Evolutionary conservation across 192 early-diverging fungal genomes (phyloP).

Genomic region (Gorgonomyces haynaldii): DNA sequence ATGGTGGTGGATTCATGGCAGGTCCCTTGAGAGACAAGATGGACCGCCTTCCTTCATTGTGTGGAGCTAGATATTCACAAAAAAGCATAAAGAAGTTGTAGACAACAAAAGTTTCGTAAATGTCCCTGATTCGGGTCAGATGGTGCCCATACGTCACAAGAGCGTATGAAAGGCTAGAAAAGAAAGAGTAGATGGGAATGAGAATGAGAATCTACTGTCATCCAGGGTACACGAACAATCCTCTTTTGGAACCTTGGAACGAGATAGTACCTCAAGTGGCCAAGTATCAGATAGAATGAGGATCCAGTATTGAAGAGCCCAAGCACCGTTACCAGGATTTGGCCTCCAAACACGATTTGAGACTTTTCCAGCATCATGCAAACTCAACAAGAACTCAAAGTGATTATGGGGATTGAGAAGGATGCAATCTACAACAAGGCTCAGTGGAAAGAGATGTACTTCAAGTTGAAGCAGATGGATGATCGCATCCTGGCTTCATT

Average conservation of each 20-base stretch:
- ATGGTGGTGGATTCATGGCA: conserved; percentile 39
- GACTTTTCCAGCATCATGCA: too few species aligned
- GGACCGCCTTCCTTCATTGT: conserved; percentile 19
- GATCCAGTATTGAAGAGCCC: neutral
- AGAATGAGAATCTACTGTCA: too few species aligned
- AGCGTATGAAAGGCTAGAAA: conserved; percentile 48
- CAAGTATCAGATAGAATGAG: conserved; percentile 2
- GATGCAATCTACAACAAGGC: too few species aligned
- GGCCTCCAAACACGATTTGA: neutral
- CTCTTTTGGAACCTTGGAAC: neutral
- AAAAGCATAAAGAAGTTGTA: conserved; percentile 54
- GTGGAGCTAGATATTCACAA: conserved; percentile 46
- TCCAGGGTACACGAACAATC: conserved; percentile 45
- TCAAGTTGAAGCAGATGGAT: too few species aligned
- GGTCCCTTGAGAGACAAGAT: conserved; percentile 21
- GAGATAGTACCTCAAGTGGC: conserved; percentile 6
- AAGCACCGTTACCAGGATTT: neutral
- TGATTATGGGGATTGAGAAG: too few species aligned
- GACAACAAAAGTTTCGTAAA: conserved; percentile 61
- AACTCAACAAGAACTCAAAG: too few species aligned
- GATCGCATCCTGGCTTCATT: too few species aligned
- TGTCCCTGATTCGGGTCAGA: conserved; percentile 48
- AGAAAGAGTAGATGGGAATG: conserved; percentile 56
- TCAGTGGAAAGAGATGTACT: too few species aligned
- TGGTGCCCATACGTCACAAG: conserved; percentile 48